These are phyloP conservation scores for Selaginella moellendorffii DNA, from an alignment of 75 land plant genomes.

Conservation along the genomic window DNA sequence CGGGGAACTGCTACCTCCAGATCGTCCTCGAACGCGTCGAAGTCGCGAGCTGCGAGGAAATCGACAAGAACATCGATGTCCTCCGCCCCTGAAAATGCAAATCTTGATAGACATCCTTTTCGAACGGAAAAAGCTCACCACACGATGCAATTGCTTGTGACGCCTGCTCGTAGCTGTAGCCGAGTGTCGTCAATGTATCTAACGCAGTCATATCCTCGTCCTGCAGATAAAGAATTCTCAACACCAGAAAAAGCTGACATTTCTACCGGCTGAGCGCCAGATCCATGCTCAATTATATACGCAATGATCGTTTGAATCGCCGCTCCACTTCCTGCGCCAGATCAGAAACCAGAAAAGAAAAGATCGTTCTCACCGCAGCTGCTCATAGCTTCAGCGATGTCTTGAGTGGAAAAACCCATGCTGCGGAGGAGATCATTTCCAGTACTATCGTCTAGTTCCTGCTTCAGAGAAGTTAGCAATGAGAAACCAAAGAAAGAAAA, in stretches of 20 bases:
- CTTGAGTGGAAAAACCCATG: conserved; percentile 4
- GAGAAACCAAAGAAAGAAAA: too few relatives aligned
- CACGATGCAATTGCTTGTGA: background rate
- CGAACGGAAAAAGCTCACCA: background rate
- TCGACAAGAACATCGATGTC: conserved; percentile 13
- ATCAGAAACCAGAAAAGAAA: background rate
- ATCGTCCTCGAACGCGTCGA: background rate
- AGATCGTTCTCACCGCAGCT: conserved; percentile 6
- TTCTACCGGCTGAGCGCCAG: background rate
- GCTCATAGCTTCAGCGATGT: conserved; percentile 6
- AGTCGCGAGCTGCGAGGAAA: conserved; percentile 11
- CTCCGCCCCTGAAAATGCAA: conserved; percentile 1
- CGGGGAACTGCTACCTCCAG: background rate
- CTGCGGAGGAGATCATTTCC: background rate
- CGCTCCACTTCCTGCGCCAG: background rate
- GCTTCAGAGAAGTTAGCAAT: background rate
- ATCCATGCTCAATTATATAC: background rate
- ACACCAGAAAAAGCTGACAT: background rate
- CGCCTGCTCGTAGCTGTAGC: background rate
- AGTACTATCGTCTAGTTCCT: background rate
- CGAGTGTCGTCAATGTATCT: background rate
- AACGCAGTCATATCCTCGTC: too few relatives aligned
- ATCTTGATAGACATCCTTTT: conserved; percentile 9
- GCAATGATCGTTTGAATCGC: background rate
- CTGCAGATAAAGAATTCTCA: background rate